Conservation (phyloP, 176 grass and related monocot species). For the Hordeum vulgare region MorexV3_pseudomolecules_assembly NC_058519.1:621574121-621574620, state of each 20-base stretch:
- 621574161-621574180: constrained; percentile 56
- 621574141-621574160: constrained; percentile 54
- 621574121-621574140: constrained; percentile 59
- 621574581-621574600: neutral
- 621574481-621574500: neutral
- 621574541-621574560: neutral
- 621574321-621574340: neutral
- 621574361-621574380: neutral
- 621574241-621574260: constrained; percentile 9
- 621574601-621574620: neutral
- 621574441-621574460: neutral
- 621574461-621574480: no score
- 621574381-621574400: neutral
- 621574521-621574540: neutral
- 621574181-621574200: constrained; percentile 54
- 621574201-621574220: constrained; percentile 42
- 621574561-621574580: neutral
- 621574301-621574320: neutral
- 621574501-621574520: neutral
- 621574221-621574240: constrained; percentile 62
- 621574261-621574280: neutral
- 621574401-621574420: neutral
- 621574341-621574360: neutral
- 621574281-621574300: neutral
- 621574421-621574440: neutral